phyloP scores from a whole-genome alignment of 2,329 filamentous ascomycete genomes.

The Aspergillus awamori region DNA sequence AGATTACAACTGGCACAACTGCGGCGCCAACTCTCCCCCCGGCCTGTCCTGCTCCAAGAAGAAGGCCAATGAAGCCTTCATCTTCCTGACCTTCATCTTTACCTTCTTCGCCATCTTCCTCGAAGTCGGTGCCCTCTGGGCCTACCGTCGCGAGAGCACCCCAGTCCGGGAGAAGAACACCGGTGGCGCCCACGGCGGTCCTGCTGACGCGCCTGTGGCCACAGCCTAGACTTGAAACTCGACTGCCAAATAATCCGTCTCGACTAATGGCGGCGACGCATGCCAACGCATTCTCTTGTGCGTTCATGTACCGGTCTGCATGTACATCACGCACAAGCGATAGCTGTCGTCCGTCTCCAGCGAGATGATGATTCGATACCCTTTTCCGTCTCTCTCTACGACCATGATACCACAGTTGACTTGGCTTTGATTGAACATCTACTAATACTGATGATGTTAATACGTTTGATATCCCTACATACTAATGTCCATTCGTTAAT shows the following conservation, averaged over 20 bases:
- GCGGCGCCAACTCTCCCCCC: constrained; percentile 37
- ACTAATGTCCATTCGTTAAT: background rate
- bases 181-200: constrained; percentile 23
- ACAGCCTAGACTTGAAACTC: background rate
- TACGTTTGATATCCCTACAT: background rate
- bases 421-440: background rate
- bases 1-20: constrained; percentile 44
- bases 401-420: constrained; percentile 1
- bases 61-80: constrained; percentile 47
- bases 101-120: constrained; percentile 44
- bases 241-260: background rate
- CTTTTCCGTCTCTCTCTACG: background rate
- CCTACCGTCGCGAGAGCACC: constrained; percentile 29
- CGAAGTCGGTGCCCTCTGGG: constrained; percentile 42
- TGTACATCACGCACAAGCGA: background rate
- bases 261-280: background rate
- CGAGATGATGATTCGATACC: background rate
- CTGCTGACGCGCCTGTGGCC: constrained; percentile 18
- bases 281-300: background rate
- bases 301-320: background rate
- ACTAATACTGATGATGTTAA: background rate
- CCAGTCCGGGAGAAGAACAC: constrained; percentile 29
- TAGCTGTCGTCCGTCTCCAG: background rate
- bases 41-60: constrained; percentile 41
- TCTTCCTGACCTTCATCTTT: constrained; percentile 51